Percentiles rank a stretch among this genome's conserved stretches.
These are phyloP conservation scores for Lasiodiplodia citricola DNA, from an alignment of 2,329 filamentous ascomycete species.

Conservation along the genomic window DNA sequence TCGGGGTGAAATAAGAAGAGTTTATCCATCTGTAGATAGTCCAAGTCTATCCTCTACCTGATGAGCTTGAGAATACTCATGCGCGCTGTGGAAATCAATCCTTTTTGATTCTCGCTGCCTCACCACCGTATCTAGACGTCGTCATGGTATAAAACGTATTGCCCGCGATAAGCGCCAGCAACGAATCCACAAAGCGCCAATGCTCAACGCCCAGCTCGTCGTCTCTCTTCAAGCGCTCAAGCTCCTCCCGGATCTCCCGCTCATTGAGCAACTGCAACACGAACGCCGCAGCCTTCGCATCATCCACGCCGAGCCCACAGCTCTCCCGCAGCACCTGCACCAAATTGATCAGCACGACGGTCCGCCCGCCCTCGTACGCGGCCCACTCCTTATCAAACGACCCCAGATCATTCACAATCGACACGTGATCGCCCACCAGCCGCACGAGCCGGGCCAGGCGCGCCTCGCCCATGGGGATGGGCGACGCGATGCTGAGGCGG, in stretches of 20 bases:
- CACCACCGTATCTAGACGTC: slow-evolving; percentile 13
- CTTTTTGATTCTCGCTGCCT: slow-evolving; percentile 5
- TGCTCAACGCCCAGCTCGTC: neutral
- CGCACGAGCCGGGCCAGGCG: neutral
- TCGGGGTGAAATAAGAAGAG: no score
- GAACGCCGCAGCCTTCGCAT: slow-evolving; percentile 5
- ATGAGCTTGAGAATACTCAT: no score
- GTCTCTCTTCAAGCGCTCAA: neutral
- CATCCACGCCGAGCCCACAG: neutral
- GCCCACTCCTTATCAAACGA: slow-evolving; percentile 7
- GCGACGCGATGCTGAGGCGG: neutral
- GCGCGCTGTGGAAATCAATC: neutral
- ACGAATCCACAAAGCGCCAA: slow-evolving; percentile 1
- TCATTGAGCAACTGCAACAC: slow-evolving; percentile 4
- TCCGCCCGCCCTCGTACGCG: neutral
- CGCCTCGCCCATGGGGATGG: neutral
- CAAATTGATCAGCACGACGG: neutral
- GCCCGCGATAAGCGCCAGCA: neutral
- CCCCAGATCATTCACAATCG: slow-evolving; percentile 12
- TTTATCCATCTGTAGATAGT: no score
- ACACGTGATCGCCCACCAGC: slow-evolving; percentile 8
- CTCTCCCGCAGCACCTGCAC: slow-evolving; percentile 1
- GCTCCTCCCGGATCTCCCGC: neutral
- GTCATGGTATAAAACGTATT: slow-evolving; percentile 20
- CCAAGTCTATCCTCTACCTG: no score